Evolutionary conservation across 2,329 filamentous ascomycete genomes (phyloP), one percentile per base, ranked within the genome.

Genomic region (Xylaria sp.): DNA sequence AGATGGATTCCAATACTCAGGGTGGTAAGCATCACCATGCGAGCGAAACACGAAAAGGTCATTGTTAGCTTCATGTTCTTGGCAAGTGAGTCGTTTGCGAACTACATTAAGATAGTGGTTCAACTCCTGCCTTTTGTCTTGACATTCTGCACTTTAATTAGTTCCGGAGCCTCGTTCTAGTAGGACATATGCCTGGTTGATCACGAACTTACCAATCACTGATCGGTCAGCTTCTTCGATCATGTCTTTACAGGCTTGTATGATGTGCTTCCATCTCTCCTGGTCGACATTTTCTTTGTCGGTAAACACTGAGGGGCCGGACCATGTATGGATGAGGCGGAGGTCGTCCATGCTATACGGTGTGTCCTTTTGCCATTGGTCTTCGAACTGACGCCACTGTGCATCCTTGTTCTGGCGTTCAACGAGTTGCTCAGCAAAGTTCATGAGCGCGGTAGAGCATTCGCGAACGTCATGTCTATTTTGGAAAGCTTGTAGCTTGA

Each of bases 1-100:
- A 5, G 66, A 79, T 12, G 82, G 78, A 37, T 80, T 78, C 66
- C 81, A 82, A 29, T 81, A 77, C 48, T 82, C 74, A n/a, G 78
- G 78, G 29, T 69, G 68, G 51, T 78, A 78, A 18, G 71, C 64
- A 9, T 70, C 63, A 10, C 72, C 62, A 44, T 74, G 64, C 5
- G 72, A 70, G 5, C 73, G 73, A 60, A 74, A 75, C 54, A 79
- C 75, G 60, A 74, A 77, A 32, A 70, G 70, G 12, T 75, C 73
- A n/a, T 78, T 58, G 35, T 76, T 73, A 3, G 71, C 75, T 66
- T 79, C 78, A 40, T 78, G 29, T 60, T 77, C 78, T 58, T 75
- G 73, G 44, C 76, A 76, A n/a, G 78, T 79, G 5, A 79, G 68
- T 23, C 76, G 71, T 65, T 77, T 78, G 32, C 73, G 62, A 37